These are phyloP conservation scores for Puccinia triticina DNA, from an alignment of 1,284 basidiomycete species.

Conservation along the genomic window DNA sequence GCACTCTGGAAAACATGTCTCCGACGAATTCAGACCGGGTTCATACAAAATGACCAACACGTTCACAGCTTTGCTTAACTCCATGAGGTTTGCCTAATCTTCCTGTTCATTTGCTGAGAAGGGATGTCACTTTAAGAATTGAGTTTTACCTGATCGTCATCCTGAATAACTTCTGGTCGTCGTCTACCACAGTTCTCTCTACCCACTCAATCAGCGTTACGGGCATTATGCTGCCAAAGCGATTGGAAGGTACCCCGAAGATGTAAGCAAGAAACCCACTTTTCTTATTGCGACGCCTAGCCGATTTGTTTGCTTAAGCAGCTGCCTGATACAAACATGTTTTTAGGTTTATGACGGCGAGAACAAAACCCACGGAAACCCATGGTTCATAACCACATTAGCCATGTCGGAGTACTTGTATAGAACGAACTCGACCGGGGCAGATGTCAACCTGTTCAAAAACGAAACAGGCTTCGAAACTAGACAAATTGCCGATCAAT, in stretches of 20 bases:
- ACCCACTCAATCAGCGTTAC: conserved; percentile 42
- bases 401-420: conserved; percentile 53
- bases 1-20: conserved; percentile 22
- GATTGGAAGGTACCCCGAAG: conserved; percentile 54
- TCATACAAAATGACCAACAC: conserved; percentile 32
- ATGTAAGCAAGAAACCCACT: conserved; percentile 27
- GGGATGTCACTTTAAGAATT: too few relatives aligned
- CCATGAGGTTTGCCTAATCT: conserved; percentile 25
- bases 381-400: conserved; percentile 54
- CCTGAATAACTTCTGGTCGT: not conserved
- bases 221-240: conserved; percentile 24
- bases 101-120: not conserved
- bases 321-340: not conserved
- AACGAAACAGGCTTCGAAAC: conserved; percentile 53
- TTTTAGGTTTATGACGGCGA: conserved; percentile 53
- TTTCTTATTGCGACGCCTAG: not conserved
- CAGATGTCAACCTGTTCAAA: conserved; percentile 52
- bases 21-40: not conserved
- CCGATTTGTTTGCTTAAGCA: not conserved
- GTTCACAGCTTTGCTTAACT: conserved; percentile 23
- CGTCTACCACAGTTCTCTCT: not conserved
- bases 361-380: conserved; percentile 52
- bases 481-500: conserved; percentile 21
- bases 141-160: not conserved
- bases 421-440: conserved; percentile 46